Percentiles rank a stretch among this genome's conserved stretches.
Evolutionary conservation across 345 rosid genomes (phyloP).

Genomic region (Conringia planisiliqua): DNA sequence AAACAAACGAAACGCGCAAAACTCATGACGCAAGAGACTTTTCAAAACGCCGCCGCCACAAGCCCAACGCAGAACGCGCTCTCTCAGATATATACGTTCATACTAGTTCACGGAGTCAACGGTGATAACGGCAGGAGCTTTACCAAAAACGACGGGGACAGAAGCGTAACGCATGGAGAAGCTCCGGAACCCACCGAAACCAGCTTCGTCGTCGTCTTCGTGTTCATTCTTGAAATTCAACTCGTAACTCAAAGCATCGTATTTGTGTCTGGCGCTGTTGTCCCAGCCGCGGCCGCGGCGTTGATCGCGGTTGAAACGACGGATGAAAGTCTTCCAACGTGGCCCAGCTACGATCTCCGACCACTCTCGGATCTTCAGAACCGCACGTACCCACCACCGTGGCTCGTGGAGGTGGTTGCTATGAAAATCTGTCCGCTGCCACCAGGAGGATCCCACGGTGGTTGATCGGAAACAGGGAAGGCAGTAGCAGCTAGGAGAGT

Average conservation of each 20-base stretch:
- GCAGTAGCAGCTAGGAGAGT: slow-evolving; percentile 43
- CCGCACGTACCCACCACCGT: slow-evolving; percentile 51
- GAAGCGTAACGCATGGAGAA: slow-evolving; percentile 61
- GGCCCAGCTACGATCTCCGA: slow-evolving; percentile 89
- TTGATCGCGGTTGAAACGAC: slow-evolving; percentile 58
- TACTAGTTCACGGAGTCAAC: not conserved
- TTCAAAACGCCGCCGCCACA: slow-evolving; percentile 1
- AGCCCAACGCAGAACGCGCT: not conserved
- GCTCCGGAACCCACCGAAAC: slow-evolving; percentile 37
- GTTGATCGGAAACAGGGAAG: slow-evolving; percentile 42
- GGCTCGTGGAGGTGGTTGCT: slow-evolving; percentile 9
- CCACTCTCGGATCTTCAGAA: slow-evolving; percentile 69
- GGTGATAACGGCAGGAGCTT: not conserved
- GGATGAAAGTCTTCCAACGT: slow-evolving; percentile 83
- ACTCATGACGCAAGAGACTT: slow-evolving; percentile 10
- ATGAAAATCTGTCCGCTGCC: slow-evolving; percentile 45
- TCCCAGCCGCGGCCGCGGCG: slow-evolving; percentile 18
- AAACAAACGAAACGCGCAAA: slow-evolving; percentile 14
- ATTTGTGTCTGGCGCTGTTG: not conserved
- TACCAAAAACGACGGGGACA: slow-evolving; percentile 28
- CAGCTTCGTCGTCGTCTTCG: slow-evolving; percentile 27
- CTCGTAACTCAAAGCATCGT: slow-evolving; percentile 55
- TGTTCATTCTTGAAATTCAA: slow-evolving; percentile 68
- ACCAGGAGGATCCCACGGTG: slow-evolving; percentile 38
- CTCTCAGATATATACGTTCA: not conserved